Evolutionary conservation across 2,329 filamentous ascomycete genomes (phyloP).

Genomic region (Juglanconis juglandina): DNA sequence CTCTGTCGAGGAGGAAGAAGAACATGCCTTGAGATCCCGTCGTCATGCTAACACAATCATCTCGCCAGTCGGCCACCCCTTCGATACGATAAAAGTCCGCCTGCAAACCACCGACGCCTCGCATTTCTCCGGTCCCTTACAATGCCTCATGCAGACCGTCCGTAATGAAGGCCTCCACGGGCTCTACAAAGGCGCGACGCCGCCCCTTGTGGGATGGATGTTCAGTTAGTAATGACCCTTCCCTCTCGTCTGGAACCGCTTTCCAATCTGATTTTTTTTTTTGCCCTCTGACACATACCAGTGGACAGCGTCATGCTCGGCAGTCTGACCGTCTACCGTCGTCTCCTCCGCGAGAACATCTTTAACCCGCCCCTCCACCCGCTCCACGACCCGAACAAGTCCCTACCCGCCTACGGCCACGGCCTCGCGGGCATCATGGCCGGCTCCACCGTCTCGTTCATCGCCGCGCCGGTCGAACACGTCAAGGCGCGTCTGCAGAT

Average conservation of each 20-base stretch:
- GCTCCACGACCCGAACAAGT: conserved; percentile 31
- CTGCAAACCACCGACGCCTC: conserved; percentile 77
- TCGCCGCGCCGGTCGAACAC: conserved; percentile 92
- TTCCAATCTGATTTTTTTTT: no score
- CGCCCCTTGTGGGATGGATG: conserved; percentile 95
- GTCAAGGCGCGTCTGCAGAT: conserved; percentile 86
- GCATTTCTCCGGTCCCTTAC: conserved; percentile 80
- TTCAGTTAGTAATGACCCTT: conserved; percentile 39
- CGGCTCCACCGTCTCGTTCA: conserved; percentile 84
- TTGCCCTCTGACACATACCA: neutral
- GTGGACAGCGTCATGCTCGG: conserved; percentile 89
- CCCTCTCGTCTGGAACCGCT: neutral
- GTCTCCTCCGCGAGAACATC: conserved; percentile 74
- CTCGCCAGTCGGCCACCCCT: conserved; percentile 62
- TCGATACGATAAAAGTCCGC: conserved; percentile 96
- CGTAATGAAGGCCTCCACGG: conserved; percentile 80
- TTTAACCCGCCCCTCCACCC: conserved; percentile 55
- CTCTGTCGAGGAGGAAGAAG: neutral
- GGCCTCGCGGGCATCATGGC: conserved; percentile 84
- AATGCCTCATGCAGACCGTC: conserved; percentile 81
- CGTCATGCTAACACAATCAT: neutral
- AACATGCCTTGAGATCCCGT: neutral
- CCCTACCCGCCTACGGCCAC: conserved; percentile 75
- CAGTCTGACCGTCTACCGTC: conserved; percentile 84
- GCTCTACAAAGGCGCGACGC: conserved; percentile 91